Evolutionary conservation across 1,139 yeast genomes (phyloP).

Genomic region (Meyerozyma athensensis): DNA sequence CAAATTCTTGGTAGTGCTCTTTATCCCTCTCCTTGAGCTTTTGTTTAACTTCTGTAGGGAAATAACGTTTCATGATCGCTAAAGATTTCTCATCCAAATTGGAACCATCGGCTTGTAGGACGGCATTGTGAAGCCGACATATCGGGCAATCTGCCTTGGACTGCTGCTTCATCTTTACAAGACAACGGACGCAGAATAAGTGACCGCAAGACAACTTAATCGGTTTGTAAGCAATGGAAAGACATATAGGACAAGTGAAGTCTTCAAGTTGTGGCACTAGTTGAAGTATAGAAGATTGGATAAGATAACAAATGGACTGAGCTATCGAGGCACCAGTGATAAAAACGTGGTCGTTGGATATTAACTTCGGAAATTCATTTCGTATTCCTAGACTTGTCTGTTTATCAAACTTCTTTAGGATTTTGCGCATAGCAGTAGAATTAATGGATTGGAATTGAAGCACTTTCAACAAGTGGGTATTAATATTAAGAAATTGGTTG

Average conservation of each 20-base stretch:
- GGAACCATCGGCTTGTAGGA: conserved; percentile 52
- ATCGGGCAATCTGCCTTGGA: conserved; percentile 61
- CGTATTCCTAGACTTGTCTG: conserved; percentile 57
- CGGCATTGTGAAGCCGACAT: conserved; percentile 51
- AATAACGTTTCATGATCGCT: conserved; percentile 51
- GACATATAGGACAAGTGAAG: conserved; percentile 69
- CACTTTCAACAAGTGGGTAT: conserved; percentile 51
- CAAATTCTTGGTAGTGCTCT: conserved; percentile 41
- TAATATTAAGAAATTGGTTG: conserved; percentile 47
- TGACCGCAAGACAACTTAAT: conserved; percentile 60
- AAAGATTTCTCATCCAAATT: conserved; percentile 56
- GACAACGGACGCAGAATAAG: conserved; percentile 65
- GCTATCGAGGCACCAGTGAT: conserved; percentile 48
- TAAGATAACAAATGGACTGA: conserved; percentile 50
- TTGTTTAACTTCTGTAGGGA: conserved; percentile 62
- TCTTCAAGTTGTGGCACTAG: conserved; percentile 71
- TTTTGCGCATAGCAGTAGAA: conserved; percentile 59
- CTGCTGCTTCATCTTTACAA: conserved; percentile 60
- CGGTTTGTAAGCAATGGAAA: conserved; percentile 67
- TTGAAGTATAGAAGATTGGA: conserved; percentile 50
- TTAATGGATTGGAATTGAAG: conserved; percentile 61
- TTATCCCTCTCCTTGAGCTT: conserved; percentile 56
- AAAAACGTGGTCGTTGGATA: conserved; percentile 43
- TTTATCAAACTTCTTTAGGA: conserved; percentile 70
- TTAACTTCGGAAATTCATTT: conserved; percentile 40